Percentiles rank a stretch among this genome's conserved stretches.
Evolutionary conservation across 306 rosid species (phyloP).

Genomic region (Potentilla sterilis): DNA sequence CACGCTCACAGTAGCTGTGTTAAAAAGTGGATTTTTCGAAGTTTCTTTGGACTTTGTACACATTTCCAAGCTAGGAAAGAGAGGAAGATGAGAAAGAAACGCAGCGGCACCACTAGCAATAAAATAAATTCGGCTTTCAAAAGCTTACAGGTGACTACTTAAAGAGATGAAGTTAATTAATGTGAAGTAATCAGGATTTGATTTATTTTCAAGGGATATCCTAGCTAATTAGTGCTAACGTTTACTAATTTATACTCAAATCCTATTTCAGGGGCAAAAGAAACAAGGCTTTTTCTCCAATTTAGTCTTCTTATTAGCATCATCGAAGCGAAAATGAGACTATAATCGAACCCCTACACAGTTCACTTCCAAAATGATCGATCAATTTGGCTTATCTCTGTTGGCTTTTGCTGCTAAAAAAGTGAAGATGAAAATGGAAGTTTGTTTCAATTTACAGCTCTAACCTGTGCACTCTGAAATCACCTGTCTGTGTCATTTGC

Average conservation of each 20-base stretch:
- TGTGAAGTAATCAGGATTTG: background rate
- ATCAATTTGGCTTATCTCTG: no score
- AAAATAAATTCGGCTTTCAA: constrained; percentile 5
- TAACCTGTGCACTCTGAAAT: no score
- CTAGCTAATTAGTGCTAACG: background rate
- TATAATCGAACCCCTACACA: no score
- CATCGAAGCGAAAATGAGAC: constrained; percentile 17
- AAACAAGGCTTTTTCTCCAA: constrained; percentile 2
- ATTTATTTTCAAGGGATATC: no score
- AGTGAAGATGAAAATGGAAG: no score
- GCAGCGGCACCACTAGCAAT: constrained; percentile 10
- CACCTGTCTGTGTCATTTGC: no score
- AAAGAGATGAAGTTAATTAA: background rate
- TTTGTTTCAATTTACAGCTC: no score
- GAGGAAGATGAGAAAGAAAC: constrained; percentile 26
- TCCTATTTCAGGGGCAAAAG: constrained; percentile 22
- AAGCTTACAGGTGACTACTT: constrained; percentile 29
- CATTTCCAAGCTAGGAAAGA: constrained; percentile 24
- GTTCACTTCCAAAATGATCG: no score
- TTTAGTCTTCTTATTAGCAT: background rate
- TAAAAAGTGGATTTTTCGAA: constrained; percentile 47
- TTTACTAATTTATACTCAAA: background rate
- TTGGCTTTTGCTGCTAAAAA: no score
- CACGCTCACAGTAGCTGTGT: constrained; percentile 33
- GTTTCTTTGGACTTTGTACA: constrained; percentile 34